Percentiles rank a stretch among this genome's conserved stretches.
These are phyloP conservation scores for Suillus fuscotomentosus DNA, from an alignment of 768 basidiomycete species.

Conservation along the genomic window DNA sequence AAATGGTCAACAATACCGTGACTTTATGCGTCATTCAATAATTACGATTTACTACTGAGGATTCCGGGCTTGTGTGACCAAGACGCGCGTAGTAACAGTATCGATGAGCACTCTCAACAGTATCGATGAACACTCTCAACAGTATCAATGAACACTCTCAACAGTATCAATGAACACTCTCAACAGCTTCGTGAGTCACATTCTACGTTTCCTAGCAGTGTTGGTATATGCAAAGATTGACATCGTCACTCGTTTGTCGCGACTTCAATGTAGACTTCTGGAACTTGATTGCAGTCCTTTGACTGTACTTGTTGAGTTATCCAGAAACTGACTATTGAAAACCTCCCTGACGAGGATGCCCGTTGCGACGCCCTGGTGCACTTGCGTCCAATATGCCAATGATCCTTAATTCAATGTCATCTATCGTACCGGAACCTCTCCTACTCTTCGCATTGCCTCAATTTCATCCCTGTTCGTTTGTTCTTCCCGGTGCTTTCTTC, in stretches of 20 bases:
- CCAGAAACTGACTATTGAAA: neutral
- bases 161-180: no score
- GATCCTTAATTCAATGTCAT: neutral
- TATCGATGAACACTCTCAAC: no score
- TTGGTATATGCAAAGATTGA: neutral
- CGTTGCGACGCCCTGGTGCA: neutral
- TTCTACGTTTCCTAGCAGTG: neutral
- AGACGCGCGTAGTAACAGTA: no score
- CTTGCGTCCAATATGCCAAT: neutral
- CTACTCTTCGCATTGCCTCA: neutral
- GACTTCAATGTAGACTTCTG: neutral
- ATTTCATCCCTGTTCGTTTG: neutral
- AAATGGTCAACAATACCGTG: no score
- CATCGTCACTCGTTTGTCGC: neutral
- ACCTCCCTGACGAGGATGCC: neutral
- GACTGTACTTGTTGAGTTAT: neutral
- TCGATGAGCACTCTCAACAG: neutral
- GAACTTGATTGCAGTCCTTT: neutral
- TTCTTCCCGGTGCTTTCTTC: neutral
- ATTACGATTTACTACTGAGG: no score
- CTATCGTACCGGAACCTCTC: neutral
- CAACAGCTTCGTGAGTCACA: neutral
- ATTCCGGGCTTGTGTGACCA: no score
- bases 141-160: no score
- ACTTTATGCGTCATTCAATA: no score